These are phyloP conservation scores for Antarctomyces pellizariae DNA, from an alignment of 495 filamentous ascomycete species.

Conservation along the genomic window DNA sequence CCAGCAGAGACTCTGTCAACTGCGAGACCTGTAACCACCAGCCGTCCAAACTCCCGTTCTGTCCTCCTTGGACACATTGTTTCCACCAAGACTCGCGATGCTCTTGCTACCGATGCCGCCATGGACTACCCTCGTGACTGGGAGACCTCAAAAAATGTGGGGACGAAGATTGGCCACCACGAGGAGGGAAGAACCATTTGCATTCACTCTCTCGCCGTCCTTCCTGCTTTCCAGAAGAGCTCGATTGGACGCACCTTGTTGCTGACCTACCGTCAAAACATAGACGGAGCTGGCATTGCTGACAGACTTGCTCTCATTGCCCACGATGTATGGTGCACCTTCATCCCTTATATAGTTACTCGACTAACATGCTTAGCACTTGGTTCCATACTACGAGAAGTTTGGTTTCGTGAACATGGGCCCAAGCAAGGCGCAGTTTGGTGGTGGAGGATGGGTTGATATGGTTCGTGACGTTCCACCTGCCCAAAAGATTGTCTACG, in stretches of 20 bases:
- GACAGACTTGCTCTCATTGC: slow-evolving; percentile 56
- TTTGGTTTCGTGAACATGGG: slow-evolving; percentile 54
- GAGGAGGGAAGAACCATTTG: slow-evolving; percentile 51
- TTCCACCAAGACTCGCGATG: slow-evolving; percentile 37
- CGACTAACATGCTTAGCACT: slow-evolving; percentile 10
- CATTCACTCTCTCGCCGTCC: slow-evolving; percentile 61
- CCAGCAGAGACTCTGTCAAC: slow-evolving; percentile 22
- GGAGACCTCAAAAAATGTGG: slow-evolving; percentile 16
- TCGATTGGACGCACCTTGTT: slow-evolving; percentile 57
- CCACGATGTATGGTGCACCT: slow-evolving; percentile 28
- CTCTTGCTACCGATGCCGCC: slow-evolving; percentile 43
- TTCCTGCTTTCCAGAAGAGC: slow-evolving; percentile 47
- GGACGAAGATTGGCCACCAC: slow-evolving; percentile 29
- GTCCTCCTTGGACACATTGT: slow-evolving; percentile 67
- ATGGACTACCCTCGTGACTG: slow-evolving; percentile 55
- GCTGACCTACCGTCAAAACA: slow-evolving; percentile 48
- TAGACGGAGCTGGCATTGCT: slow-evolving; percentile 33
- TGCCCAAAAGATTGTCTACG: too few relatives aligned
- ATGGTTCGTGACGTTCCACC: too few relatives aligned
- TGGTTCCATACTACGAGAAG: slow-evolving; percentile 52
- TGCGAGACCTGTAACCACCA: slow-evolving; percentile 23
- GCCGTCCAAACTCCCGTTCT: slow-evolving; percentile 23
- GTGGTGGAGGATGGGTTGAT: slow-evolving; percentile 63
- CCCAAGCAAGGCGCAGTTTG: slow-evolving; percentile 36
- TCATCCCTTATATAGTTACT: not conserved